Evolutionary conservation across 1,284 basidiomycete genomes (phyloP).

Genomic region (Ustilago vetiveriae): DNA sequence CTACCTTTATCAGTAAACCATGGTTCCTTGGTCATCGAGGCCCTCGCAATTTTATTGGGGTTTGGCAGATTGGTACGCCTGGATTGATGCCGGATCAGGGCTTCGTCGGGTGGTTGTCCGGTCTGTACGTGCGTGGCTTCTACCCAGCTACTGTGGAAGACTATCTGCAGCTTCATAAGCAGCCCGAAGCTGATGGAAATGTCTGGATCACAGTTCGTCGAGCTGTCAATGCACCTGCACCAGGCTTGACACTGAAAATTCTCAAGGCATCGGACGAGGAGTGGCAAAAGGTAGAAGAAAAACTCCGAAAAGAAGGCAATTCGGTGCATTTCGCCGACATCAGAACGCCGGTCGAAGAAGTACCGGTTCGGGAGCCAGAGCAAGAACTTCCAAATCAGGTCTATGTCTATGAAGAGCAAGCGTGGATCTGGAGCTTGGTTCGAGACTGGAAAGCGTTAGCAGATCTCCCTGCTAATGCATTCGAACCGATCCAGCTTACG

Average conservation of each 20-base stretch:
- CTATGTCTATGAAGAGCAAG: not conserved
- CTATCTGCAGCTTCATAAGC: not conserved
- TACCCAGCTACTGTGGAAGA: not conserved
- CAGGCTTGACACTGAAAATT: not conserved
- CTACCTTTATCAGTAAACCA: not conserved
- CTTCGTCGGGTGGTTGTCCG: not conserved
- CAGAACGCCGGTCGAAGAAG: too few species aligned
- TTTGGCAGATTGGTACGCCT: conserved; percentile 3
- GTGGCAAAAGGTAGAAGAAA: not conserved
- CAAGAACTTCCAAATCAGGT: not conserved
- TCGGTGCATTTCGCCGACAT: not conserved
- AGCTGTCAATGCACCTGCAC: too few species aligned
- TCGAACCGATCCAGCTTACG: not conserved
- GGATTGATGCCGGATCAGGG: not conserved
- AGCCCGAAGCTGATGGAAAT: not conserved
- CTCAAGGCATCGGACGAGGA: not conserved
- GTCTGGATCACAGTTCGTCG: not conserved
- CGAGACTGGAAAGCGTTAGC: not conserved
- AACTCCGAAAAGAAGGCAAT: not conserved
- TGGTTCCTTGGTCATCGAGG: not conserved
- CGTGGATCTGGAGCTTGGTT: not conserved
- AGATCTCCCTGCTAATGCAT: not conserved
- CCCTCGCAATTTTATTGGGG: not conserved
- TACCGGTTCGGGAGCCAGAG: not conserved
- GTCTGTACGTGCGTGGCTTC: conserved; percentile 4